A percentile compares a stretch with the other conserved stretches of the same genome.
Evolutionary conservation across 225 moss, liverwort and hornwort species (phyloP).

Genomic region (Anthoceros angustus): DNA sequence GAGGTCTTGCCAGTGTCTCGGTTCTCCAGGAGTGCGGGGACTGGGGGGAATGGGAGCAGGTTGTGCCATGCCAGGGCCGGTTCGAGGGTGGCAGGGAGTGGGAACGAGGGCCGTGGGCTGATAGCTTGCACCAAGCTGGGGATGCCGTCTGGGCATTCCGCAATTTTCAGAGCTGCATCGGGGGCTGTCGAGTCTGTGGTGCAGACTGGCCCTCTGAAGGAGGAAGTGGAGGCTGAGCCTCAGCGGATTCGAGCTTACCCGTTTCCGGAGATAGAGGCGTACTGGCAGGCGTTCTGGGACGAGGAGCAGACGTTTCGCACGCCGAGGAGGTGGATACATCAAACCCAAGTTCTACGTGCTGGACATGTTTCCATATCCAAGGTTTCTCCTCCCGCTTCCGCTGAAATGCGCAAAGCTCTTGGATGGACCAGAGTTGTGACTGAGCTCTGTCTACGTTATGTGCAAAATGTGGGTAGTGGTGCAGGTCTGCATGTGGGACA

Average conservation of each 20-base stretch:
- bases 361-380: slow-evolving; percentile 97
- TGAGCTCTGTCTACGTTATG: not conserved
- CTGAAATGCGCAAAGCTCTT: not conserved
- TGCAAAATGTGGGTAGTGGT: slow-evolving; percentile 36
- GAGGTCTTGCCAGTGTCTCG: not conserved
- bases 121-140: too few species aligned
- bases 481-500: slow-evolving; percentile 95
- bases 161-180: too few species aligned
- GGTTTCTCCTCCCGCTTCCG: slow-evolving; percentile 25
- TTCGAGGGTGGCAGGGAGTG: too few species aligned
- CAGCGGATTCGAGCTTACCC: slow-evolving; percentile 46
- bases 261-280: slow-evolving; percentile 65
- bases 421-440: not conserved
- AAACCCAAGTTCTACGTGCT: slow-evolving; percentile 86
- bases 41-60: too few species aligned
- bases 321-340: slow-evolving; percentile 51
- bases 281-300: slow-evolving; percentile 35
- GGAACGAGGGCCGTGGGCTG: too few species aligned
- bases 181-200: too few species aligned
- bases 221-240: not conserved
- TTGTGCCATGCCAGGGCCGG: too few species aligned
- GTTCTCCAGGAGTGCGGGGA: too few species aligned
- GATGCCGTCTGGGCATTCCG: too few species aligned
- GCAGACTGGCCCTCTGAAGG: not conserved
- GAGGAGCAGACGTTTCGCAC: slow-evolving; percentile 34